Base-by-base conservation (phyloP, 148 eudicot species). In the Camellia sinensis region DNA sequence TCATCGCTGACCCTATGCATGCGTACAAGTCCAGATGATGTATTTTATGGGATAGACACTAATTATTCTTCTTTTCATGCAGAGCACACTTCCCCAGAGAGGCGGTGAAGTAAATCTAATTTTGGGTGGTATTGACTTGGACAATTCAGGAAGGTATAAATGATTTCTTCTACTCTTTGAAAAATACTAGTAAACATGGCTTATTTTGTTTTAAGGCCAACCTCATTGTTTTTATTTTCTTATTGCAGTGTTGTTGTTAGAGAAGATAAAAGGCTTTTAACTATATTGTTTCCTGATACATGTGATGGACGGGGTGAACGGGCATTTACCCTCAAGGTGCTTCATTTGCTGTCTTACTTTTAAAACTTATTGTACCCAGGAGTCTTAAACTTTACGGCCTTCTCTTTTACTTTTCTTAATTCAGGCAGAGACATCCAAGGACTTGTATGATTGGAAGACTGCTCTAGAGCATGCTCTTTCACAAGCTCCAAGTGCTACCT, bases 91-190 rank as follows among this genome's bases (percentile, higher is more conserved):
- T 84, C 97, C 99, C 53, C 99, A 92, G 81, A 91, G 89, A 86
- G 97, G 99, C 18, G 95, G 99, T 84, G 99, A 97, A 87, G 99
- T 97, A 62, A 97, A 97, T 87, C 85, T 97, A 83, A 97, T 98
- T 44, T 77, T 97, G 83, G 99, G 99, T 41, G 99, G 99, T 63
- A 94, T 97, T 84, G 99, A 97, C 85, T 91, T 97, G 81, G 94
- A 97, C 84, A 97, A 97, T 89, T 97, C 99, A 14, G 99, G 99
- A 78, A 97, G 99, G 99, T 94, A 88, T 79, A 44, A 37, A 65
- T 78, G 71, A 10, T 19, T 83, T 61, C 40, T 44, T 59, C 40
- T 69, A 9, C 46, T 73, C 61, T 80, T 61, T 52, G 29, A 15
- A 46, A 67, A 63, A 46, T 57, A 7, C 62, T 76, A 77, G 45